Base-by-base conservation (phyloP, 2,329 filamentous ascomycete genomes). In the Cladosporium oxysporum region DNA sequence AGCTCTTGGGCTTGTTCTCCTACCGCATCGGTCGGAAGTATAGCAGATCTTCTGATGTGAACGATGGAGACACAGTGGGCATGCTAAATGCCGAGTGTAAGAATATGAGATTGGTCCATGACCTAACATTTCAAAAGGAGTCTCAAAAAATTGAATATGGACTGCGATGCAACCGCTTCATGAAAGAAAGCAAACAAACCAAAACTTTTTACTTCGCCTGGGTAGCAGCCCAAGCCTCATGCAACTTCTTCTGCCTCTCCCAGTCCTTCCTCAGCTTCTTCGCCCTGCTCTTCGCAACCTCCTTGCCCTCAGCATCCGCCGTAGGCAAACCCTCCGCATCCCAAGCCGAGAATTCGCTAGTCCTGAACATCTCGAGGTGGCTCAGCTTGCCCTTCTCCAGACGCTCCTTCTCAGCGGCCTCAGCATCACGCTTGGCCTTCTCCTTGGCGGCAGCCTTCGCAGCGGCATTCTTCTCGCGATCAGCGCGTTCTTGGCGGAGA, bases 241-340 rank as follows among this genome's bases (percentile, higher is more conserved):
- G 89, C 66, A 86, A 77, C 84, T 94, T 96, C 84, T 93, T 95
- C 82, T 97, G 94, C 76, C 84, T 88, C 72, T 96, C 91, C 91
- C 91, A 96, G 65, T 92, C 89, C 83, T 97, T 97, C 80, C 84
- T 89, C 71, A 97, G 78, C 82, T 92, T 93, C 84, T 97, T 97
- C 60, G 81, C 75, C 74, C 88, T 86, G 67, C 85, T 90, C 83
- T 97, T 97, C 5, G 91, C 86, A 44, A 97, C 83, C 71, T 96
- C 92, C 67, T 87, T 88, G 0, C 92, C 93, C 35, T 91, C 88
- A 68, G 87, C 88, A 76, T 93, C 87, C 79, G 88, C 91, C 0
- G 86, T 90, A 2, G 94, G 93, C 69, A 97, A 68, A 0, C 93
- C 93, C 66, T 94, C 89, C 6, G 85, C 88, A 75, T 97, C 92